Evolutionary conservation across 148 eudicot species (phyloP).

Genomic region (Cornus florida): DNA sequence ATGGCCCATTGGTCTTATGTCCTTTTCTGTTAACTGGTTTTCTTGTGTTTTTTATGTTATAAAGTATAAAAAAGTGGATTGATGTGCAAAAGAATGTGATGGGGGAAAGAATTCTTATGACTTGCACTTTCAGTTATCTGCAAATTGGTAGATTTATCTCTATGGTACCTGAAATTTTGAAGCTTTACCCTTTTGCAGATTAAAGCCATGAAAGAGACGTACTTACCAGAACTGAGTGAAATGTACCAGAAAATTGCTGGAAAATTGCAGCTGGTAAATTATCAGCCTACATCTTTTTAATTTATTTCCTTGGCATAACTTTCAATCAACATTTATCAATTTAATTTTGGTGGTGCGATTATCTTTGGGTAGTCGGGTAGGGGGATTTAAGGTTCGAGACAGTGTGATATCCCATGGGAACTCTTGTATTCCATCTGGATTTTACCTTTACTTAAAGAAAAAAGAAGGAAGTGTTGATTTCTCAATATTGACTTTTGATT

Average conservation of each 20-base stretch:
- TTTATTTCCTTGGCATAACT: not conserved
- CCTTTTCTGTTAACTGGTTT: too few relatives aligned
- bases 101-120: not conserved
- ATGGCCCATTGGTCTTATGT: too few relatives aligned
- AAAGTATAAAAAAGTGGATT: not conserved
- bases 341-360: not conserved
- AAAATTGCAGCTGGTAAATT: constrained; percentile 70
- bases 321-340: not conserved
- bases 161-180: not conserved
- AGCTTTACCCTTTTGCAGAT: constrained; percentile 48
- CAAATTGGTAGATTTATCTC: not conserved
- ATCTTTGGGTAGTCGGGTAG: not conserved
- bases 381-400: not conserved
- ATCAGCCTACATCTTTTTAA: constrained; percentile 1
- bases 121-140: not conserved
- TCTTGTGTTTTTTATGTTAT: too few relatives aligned
- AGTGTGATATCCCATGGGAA: not conserved
- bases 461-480: not conserved
- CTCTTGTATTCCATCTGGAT: not conserved
- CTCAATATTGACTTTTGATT: not conserved
- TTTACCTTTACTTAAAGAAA: not conserved
- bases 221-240: constrained; percentile 64
- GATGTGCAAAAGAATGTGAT: not conserved
- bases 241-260: constrained; percentile 67
- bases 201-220: constrained; percentile 70